Evolutionary conservation across 495 filamentous ascomycete genomes (phyloP).

Genomic region (Aspergillus leporis): DNA sequence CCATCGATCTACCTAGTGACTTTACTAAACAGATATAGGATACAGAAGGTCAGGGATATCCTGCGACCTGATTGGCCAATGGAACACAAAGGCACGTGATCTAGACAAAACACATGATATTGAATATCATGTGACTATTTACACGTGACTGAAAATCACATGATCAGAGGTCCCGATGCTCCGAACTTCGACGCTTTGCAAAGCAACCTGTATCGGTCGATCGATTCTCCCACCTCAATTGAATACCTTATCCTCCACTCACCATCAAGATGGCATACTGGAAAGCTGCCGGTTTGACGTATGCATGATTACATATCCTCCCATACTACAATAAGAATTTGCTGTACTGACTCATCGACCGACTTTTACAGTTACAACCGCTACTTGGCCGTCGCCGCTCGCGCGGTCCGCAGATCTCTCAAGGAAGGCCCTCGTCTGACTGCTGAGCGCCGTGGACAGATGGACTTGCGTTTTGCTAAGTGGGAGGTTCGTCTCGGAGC

Average conservation of each 20-base stretch:
- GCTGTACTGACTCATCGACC: slow-evolving; percentile 24
- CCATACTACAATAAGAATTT: not conserved
- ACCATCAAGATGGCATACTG: slow-evolving; percentile 90
- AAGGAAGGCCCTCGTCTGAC: slow-evolving; percentile 86
- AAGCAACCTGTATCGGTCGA: slow-evolving; percentile 31
- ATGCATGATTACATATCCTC: slow-evolving; percentile 36
- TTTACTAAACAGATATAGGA: no score
- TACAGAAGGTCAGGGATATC: not conserved
- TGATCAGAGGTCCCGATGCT: slow-evolving; percentile 42
- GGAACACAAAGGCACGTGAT: not conserved
- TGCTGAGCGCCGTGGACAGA: slow-evolving; percentile 87
- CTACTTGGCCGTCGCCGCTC: slow-evolving; percentile 57
- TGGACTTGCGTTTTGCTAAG: slow-evolving; percentile 90
- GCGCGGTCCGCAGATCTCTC: slow-evolving; percentile 75
- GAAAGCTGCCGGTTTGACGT: slow-evolving; percentile 98
- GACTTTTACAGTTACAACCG: slow-evolving; percentile 52
- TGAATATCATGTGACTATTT: slow-evolving; percentile 5
- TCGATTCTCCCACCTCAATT: slow-evolving; percentile 32
- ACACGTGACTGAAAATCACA: slow-evolving; percentile 25
- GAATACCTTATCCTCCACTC: slow-evolving; percentile 26
- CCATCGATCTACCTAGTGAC: no score
- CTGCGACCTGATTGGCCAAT: not conserved
- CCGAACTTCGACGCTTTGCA: slow-evolving; percentile 43
- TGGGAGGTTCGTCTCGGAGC: slow-evolving; percentile 78
- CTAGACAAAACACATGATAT: no score